phyloP scores from a whole-genome alignment of 495 filamentous ascomycete genomes.

The Penicillium silybi region DNA sequence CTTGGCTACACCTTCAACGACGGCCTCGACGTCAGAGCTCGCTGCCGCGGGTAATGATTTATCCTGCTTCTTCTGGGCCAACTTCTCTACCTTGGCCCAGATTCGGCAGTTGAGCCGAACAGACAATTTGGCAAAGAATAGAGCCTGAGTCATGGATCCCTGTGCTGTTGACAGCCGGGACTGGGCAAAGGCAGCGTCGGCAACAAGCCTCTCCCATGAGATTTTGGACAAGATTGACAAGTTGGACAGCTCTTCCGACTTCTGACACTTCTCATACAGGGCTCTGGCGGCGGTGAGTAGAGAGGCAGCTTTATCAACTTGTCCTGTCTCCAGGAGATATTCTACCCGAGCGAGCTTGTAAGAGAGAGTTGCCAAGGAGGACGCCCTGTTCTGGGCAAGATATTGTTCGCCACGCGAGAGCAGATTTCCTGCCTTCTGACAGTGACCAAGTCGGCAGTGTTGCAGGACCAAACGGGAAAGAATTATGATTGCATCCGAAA shows the following conservation, averaged over 20 bases:
- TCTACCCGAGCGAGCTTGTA: constrained; percentile 72
- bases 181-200: constrained; percentile 53
- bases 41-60: constrained; percentile 16
- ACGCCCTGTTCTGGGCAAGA: constrained; percentile 32
- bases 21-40: constrained; percentile 36
- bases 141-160: constrained; percentile 59
- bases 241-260: constrained; percentile 24
- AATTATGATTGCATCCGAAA: constrained; percentile 52
- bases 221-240: constrained; percentile 33
- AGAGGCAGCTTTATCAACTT: constrained; percentile 49
- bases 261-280: constrained; percentile 36
- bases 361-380: constrained; percentile 43
- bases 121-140: constrained; percentile 62
- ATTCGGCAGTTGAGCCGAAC: constrained; percentile 64
- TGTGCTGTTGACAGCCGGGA: constrained; percentile 62
- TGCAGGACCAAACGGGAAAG: constrained; percentile 62
- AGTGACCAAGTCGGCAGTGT: constrained; percentile 73
- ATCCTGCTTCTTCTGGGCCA: constrained; percentile 35
- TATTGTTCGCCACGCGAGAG: constrained; percentile 57
- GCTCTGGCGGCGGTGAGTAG: constrained; percentile 27
- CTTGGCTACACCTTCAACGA: constrained; percentile 42
- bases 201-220: constrained; percentile 43
- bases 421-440: constrained; percentile 63
- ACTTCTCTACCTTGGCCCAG: constrained; percentile 65
- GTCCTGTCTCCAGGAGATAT: constrained; percentile 65